Base-by-base conservation (phyloP, 2,329 filamentous ascomycete genomes). In the Penicillium vulpinum region DNA sequence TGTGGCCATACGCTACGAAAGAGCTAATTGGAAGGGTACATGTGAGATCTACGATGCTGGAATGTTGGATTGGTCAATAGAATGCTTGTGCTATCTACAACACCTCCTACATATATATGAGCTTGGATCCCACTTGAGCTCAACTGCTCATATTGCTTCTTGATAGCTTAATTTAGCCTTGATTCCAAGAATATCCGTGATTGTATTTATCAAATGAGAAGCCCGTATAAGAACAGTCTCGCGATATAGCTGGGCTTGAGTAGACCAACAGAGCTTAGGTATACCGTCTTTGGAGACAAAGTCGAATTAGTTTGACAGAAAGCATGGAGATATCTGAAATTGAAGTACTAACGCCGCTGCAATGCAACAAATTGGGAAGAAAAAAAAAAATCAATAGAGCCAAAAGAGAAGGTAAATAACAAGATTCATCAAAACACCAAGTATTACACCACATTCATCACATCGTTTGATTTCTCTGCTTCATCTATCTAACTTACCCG, bases 401-500 rank as follows among this genome's bases (percentile, higher is more conserved):
- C n/a, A 44, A 18, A 44, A 15, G 21, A 5, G 18, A 22, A 54
- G 44, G 52, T 39, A 44, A 47, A 51, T 45, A 44, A 52, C 47
- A 56, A 55, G 24, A 36, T 39, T 33, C 43, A 61, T 40, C 61
- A 49, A 60, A 54, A 21, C 54, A 59, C 49, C 51, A 52, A 62
- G 50, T 45, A 62, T 41, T 56, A 58, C 57, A 56, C 46, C 47
- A 46, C 45, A 57, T 49, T 46, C 56, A 52, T 60, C 52, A 59
- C 51, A 54, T 58, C 58, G 55, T 61, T 57, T 49, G 47, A 58
- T 45, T 64, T 60, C 58, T 55, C 61, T 63, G 54, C 59, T 61
- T 52, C 57, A 57, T 52, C 67, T 70, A 57, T 75, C 73, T 35
- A 67, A 67, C 62, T 79, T 82, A 50, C 80, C 80, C 54, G 81